A percentile compares a stretch with the other conserved stretches of the same genome.
phyloP scores from a whole-genome alignment of 2,329 filamentous ascomycete species.

The Fusarium denticulatum region DNA sequence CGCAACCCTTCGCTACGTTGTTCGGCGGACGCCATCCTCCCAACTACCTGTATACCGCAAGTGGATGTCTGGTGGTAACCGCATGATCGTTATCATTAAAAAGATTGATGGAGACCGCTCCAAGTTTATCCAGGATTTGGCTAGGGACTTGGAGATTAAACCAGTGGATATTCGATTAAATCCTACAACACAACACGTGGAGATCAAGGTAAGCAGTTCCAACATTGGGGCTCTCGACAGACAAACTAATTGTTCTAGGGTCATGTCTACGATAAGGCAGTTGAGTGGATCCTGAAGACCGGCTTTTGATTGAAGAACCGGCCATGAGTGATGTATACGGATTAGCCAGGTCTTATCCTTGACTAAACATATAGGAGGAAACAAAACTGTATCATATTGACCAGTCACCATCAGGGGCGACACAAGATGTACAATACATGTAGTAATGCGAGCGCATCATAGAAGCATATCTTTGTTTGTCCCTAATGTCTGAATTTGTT shows the following conservation, averaged over 20 bases:
- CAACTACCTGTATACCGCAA: slow-evolving; percentile 82
- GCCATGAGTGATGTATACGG: not conserved
- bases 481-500: slow-evolving; percentile 42
- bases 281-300: slow-evolving; percentile 47
- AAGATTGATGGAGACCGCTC: slow-evolving; percentile 79
- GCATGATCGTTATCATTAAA: slow-evolving; percentile 78
- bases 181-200: slow-evolving; percentile 75
- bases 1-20: slow-evolving; percentile 66
- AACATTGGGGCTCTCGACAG: not conserved
- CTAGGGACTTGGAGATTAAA: slow-evolving; percentile 65
- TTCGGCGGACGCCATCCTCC: slow-evolving; percentile 75
- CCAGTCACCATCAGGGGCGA: slow-evolving; percentile 31
- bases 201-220: slow-evolving; percentile 69
- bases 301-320: slow-evolving; percentile 48
- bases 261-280: slow-evolving; percentile 44
- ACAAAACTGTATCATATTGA: slow-evolving; percentile 45
- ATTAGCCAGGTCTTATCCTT: not conserved
- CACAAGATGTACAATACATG: slow-evolving; percentile 45
- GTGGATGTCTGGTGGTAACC: slow-evolving; percentile 78
- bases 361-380: not conserved
- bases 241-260: slow-evolving; percentile 44
- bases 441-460: slow-evolving; percentile 43
- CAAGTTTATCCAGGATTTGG: slow-evolving; percentile 72
- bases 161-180: slow-evolving; percentile 64
- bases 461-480: slow-evolving; percentile 38